Conservation (phyloP, 1,284 basidiomycete genomes). For the Pseudozyma pruni region DNA sequence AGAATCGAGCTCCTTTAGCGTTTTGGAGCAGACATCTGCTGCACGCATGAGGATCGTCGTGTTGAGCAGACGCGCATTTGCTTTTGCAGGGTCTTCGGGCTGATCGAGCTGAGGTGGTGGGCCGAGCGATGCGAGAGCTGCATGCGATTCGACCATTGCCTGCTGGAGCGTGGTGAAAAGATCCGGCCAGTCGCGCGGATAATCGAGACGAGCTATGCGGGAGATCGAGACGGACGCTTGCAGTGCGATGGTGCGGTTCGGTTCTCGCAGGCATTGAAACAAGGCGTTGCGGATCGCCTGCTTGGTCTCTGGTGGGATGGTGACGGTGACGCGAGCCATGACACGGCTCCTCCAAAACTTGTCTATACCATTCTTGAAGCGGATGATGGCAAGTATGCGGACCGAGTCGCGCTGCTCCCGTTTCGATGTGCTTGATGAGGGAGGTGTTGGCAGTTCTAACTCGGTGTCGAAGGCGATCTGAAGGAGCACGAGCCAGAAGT, state of each 20-base stretch:
- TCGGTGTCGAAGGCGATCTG: conserved; percentile 55
- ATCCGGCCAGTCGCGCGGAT: conserved; percentile 62
- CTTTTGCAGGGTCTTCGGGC: conserved; percentile 17
- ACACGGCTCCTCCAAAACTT: conserved; percentile 64
- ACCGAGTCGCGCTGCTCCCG: conserved; percentile 33
- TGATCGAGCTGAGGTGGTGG: conserved; percentile 36
- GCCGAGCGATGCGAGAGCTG: conserved; percentile 22
- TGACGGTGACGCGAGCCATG: conserved; percentile 52
- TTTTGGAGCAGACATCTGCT: conserved; percentile 56
- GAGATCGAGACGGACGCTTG: conserved; percentile 63
- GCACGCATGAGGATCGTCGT: conserved; percentile 57
- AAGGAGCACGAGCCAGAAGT: conserved; percentile 58
- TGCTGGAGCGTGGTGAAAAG: conserved; percentile 56
- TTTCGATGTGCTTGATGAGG: conserved; percentile 8
- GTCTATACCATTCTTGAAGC: conserved; percentile 66
- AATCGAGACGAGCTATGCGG: conserved; percentile 62
- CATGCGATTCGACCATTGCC: conserved; percentile 57
- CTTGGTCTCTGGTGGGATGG: conserved; percentile 57
- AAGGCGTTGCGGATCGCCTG: conserved; percentile 53
- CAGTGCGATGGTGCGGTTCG: conserved; percentile 56
- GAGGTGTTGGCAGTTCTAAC: conserved; percentile 10
- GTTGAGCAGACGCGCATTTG: conserved; percentile 31
- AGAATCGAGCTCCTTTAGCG: conserved; percentile 62
- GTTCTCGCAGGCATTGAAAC: conserved; percentile 57
- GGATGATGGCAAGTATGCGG: conserved; percentile 62